phyloP scores from a whole-genome alignment of 75 land plant species.

The Sequoiadendron giganteum region DNA sequence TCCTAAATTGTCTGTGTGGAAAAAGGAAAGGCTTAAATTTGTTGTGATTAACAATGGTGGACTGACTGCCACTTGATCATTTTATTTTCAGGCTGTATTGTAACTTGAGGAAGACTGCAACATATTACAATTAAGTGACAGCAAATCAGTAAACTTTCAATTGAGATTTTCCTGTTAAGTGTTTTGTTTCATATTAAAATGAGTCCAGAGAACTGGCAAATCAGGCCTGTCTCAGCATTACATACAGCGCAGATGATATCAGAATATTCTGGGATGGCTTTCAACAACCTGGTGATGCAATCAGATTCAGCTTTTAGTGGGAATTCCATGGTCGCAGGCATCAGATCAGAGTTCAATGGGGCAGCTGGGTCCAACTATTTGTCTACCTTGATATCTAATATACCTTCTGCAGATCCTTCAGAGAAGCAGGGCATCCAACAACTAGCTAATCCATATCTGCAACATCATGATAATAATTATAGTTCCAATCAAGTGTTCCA shows the following conservation, averaged over 20 bases:
- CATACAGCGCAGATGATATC: not conserved
- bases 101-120: not conserved
- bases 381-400: not conserved
- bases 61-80: not conserved
- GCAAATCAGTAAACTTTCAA: not conserved
- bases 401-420: not conserved
- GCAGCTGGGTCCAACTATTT: not conserved
- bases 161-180: not conserved
- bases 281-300: not conserved
- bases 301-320: not conserved
- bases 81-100: not conserved
- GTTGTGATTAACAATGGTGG: not conserved
- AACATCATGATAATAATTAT: not conserved
- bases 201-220: not conserved
- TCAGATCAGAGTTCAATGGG: not conserved
- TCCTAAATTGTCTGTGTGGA: too few species aligned
- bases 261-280: not conserved
- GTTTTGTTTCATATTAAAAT: not conserved
- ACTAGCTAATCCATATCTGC: not conserved
- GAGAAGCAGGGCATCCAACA: not conserved
- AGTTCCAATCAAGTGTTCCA: not conserved
- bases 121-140: not conserved
- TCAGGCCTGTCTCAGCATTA: not conserved
- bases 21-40: too few species aligned
- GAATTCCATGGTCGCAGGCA: not conserved